Percentiles rank a stretch among this genome's conserved stretches.
These are phyloP conservation scores for Phellopilus nigrolimitatus DNA, from an alignment of 1,284 basidiomycete species.

Conservation along the genomic window DNA sequence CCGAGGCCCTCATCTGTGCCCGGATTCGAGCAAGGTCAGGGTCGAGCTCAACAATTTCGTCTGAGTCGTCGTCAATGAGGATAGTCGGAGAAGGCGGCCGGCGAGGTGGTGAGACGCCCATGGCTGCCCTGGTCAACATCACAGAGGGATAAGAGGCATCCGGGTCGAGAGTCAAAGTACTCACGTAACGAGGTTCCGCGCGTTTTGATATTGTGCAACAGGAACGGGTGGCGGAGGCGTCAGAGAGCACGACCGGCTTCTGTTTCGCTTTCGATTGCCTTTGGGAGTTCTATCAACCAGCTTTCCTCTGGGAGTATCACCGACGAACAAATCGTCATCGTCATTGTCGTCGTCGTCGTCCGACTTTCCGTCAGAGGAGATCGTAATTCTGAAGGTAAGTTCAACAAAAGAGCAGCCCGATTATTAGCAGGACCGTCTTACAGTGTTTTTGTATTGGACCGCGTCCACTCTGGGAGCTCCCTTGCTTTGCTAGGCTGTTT, in stretches of 20 bases:
- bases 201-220: conserved; percentile 43
- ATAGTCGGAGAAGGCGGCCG: conserved; percentile 42
- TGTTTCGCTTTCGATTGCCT: conserved; percentile 37
- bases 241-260: conserved; percentile 62
- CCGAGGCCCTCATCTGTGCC: conserved; percentile 27
- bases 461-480: background rate
- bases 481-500: background rate
- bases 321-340: conserved; percentile 36
- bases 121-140: background rate
- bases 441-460: no score
- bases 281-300: conserved; percentile 24
- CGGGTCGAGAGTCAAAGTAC: conserved; percentile 20
- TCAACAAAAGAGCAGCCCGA: no score
- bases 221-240: conserved; percentile 67
- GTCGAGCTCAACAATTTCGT: conserved; percentile 46
- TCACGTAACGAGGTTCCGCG: conserved; percentile 55
- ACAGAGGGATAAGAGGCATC: background rate
- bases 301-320: conserved; percentile 27
- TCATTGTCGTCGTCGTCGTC: background rate
- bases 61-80: conserved; percentile 39
- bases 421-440: no score
- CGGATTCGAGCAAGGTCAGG: conserved; percentile 57
- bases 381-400: no score
- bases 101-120: conserved; percentile 10
- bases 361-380: no score